Evolutionary conservation across 495 filamentous ascomycete genomes (phyloP).

Genomic region (Penicillium parvum): DNA sequence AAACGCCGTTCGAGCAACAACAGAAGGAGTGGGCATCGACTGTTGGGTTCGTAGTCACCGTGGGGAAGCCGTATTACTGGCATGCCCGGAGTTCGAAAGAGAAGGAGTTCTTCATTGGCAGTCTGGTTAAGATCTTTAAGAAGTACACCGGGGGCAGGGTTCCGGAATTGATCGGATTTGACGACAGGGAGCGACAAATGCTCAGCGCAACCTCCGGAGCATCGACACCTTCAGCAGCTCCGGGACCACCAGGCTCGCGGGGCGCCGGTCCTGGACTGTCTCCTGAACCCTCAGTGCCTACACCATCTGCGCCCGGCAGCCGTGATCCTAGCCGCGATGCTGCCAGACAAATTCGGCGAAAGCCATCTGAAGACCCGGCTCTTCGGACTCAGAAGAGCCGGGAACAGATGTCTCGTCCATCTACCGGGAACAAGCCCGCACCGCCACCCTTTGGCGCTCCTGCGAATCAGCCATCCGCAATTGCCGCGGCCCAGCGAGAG

Average conservation of each 20-base stretch:
- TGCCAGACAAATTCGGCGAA: constrained; percentile 27
- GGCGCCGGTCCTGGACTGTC: constrained; percentile 26
- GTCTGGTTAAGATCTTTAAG: constrained; percentile 87
- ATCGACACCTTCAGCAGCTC: constrained; percentile 24
- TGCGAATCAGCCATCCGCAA: constrained; percentile 22
- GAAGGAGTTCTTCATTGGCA: constrained; percentile 96
- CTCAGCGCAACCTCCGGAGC: constrained; percentile 53
- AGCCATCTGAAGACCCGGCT: constrained; percentile 39
- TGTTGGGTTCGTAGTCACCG: constrained; percentile 80
- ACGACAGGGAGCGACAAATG: constrained; percentile 67
- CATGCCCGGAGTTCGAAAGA: constrained; percentile 86
- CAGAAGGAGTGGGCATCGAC: constrained; percentile 72
- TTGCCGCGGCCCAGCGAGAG: constrained; percentile 24
- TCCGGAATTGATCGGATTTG: constrained; percentile 78
- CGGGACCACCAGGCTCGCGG: constrained; percentile 31
- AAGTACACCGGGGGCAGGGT: constrained; percentile 90
- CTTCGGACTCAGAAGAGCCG: constrained; percentile 44
- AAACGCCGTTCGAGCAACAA: constrained; percentile 55
- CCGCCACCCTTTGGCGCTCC: constrained; percentile 24
- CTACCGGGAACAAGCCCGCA: constrained; percentile 28
- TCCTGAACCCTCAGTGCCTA: constrained; percentile 15
- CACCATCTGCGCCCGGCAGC: constrained; percentile 26
- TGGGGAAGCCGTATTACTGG: constrained; percentile 97
- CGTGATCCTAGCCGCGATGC: constrained; percentile 39
- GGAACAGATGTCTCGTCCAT: constrained; percentile 43